Percentiles rank a stretch among this genome's conserved stretches.
Evolutionary conservation across 179 eudicot species (phyloP).

Genomic region (Beta lomatogona): DNA sequence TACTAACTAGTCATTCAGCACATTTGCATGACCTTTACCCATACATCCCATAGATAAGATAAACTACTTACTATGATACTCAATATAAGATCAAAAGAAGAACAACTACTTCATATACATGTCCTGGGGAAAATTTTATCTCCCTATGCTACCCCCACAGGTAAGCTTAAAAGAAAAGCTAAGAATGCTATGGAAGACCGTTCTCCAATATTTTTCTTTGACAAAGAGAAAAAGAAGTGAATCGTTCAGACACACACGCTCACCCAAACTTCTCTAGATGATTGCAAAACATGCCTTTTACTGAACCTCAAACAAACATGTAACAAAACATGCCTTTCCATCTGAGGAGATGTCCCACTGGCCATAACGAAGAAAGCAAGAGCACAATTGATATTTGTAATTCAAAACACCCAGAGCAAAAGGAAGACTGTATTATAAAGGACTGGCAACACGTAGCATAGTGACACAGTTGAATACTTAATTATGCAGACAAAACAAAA

Average conservation of each 20-base stretch:
- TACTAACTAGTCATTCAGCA: neutral
- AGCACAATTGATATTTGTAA: neutral
- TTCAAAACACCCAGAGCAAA: neutral
- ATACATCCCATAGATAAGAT: neutral
- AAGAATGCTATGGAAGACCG: neutral
- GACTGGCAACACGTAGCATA: neutral
- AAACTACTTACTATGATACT: neutral
- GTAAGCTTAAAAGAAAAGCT: neutral
- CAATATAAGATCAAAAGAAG: neutral
- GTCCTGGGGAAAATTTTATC: neutral
- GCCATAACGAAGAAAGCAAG: neutral
- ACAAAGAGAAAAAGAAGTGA: neutral
- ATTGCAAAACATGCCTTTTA: conserved; percentile 1
- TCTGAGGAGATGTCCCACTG: neutral
- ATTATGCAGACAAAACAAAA: neutral
- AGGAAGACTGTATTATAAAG: neutral
- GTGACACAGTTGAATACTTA: neutral
- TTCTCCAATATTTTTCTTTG: neutral
- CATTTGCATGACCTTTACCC: neutral
- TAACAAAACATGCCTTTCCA: neutral
- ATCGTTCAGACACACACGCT: neutral
- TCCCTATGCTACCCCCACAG: neutral
- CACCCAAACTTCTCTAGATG: neutral
- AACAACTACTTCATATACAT: neutral
- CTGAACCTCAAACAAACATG: neutral